Evolutionary conservation across 2,329 filamentous ascomycete genomes (phyloP), one percentile per base, ranked within the genome.

Genomic region (Fusarium virguliforme): DNA sequence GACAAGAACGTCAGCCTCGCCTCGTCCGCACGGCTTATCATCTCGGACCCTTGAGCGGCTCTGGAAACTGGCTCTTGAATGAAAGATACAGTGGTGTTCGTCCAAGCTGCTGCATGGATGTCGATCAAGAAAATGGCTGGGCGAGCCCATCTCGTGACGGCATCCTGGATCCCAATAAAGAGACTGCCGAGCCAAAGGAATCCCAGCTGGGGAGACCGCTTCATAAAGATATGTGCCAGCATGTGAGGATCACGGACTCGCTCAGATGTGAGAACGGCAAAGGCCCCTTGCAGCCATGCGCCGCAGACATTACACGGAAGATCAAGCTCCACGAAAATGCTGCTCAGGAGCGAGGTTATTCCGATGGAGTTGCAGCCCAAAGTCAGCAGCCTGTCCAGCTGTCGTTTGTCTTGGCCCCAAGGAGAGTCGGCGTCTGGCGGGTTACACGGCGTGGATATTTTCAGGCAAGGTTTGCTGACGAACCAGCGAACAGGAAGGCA

Each of bases 181-280:
- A 67, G 53, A 26, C 56, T 60, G 41, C 66, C 66, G 8, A 69
- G 64, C 66, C 63, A 71, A 13, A 71, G 58, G 51, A 69, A 69
- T 30, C 60, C 60, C 32, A 71, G 38, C 40, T 64, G n/a, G n/a
- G 65, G 56, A 35, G 53, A 48, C 8, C 46, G 59, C 32, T 46
- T 48, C 30, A 62, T 62, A 4, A 66, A 46, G 7, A 66, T 56
- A 24, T 59, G 40, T 18, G 56, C 40, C 7, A 67, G 65, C 41
- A 65, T 40, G 22, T 65, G 38, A 24, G 58, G 67, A 51, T 62
- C 38, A 35, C 56, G 32, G 24, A 46, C 48, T 26, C 4, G 22
- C 15, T 51, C 34, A 13, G 56, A 55, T 8, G 59, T 32, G 15
- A 69, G 9, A 30, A 69, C 9, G 34, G 56, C 61, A 41, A 51